Evolutionary conservation across 1,284 basidiomycete genomes (phyloP), one percentile per base, ranked within the genome.

Genomic region (Lignosus rhinocerotis): DNA sequence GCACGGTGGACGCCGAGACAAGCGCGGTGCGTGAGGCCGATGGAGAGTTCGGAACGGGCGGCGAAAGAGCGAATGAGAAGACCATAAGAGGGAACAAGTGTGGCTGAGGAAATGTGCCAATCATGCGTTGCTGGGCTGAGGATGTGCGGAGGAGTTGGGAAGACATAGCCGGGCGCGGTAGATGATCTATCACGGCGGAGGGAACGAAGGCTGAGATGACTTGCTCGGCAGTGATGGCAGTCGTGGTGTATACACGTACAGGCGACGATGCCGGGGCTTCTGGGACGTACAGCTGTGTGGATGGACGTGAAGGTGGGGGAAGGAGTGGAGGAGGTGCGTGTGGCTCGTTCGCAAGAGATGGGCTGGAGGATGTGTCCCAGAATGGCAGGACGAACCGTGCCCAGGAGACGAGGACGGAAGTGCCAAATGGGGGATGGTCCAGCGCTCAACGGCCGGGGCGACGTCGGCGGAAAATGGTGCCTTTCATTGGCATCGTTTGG

Each of bases 391-490:
- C 46, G 51, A 51, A 47, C 8, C 44, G 17, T 33, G 55, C 36
- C 59, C 59, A 48, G 17, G 49, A 51, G 43, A 51, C 47, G 53
- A 52, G 56, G 51, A 45, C 64, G 51, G 49, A 60, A 32, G 16
- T 64, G 32, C 63, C 60, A 54, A 36, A 46, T 46, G 11, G 30
- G 59, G 63, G 34, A 60, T 62, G 53, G 63, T 53, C 46, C 46
- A 51, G 59, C 56, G 59, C 56, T 49, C 53, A 54, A 62, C 51
- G 63, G 63, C 68, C 70, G 67, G 71, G 62, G 57, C 69, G 69
- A 69, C 69, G 67, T 71, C 70, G 70, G 70, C 69, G 65, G 70
- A 70, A 65, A 62, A 58, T 63, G 65, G 67, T 69, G 67, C 68
- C 68, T 70, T 58, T 64, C 60, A 63, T 59, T 65, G 57, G 59